phyloP scores from a whole-genome alignment of 1,139 yeast genomes.

The Yamadazyma aaseri region DNA sequence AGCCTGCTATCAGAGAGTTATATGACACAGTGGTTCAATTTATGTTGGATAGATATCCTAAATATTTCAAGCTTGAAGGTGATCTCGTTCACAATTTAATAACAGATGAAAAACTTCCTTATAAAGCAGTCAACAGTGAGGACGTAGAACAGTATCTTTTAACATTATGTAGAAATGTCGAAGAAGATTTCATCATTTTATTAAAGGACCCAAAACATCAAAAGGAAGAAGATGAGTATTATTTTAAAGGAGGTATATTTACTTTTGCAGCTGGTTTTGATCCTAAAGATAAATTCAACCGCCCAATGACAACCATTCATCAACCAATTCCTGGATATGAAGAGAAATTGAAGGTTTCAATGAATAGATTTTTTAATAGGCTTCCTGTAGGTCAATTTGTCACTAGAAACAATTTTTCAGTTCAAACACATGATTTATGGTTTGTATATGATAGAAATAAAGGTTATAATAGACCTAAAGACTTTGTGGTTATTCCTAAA shows the following conservation, averaged over 20 bases:
- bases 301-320: conserved; percentile 55
- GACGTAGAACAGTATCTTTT: conserved; percentile 37
- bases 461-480: conserved; percentile 33
- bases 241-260: conserved; percentile 61
- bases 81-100: conserved; percentile 40
- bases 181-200: conserved; percentile 67
- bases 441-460: conserved; percentile 55
- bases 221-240: conserved; percentile 52
- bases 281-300: conserved; percentile 55
- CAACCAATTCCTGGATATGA: conserved; percentile 64
- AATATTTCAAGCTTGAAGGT: conserved; percentile 41
- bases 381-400: conserved; percentile 52
- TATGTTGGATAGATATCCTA: conserved; percentile 59
- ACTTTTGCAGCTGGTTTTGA: conserved; percentile 78
- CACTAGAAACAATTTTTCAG: conserved; percentile 60
- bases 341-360: conserved; percentile 51
- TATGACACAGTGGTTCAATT: conserved; percentile 50
- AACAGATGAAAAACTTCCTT: conserved; percentile 39
- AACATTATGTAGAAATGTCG: conserved; percentile 48
- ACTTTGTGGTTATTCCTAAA: conserved; percentile 26
- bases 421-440: conserved; percentile 53
- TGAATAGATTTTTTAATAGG: conserved; percentile 60
- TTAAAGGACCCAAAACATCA: conserved; percentile 45
- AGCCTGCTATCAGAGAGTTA: conserved; percentile 54
- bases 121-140: conserved; percentile 17